Evolutionary conservation across 2,329 filamentous ascomycete species (phyloP), one percentile per base, ranked within the genome.

Genomic region (Nigrograna mackinnonii): DNA sequence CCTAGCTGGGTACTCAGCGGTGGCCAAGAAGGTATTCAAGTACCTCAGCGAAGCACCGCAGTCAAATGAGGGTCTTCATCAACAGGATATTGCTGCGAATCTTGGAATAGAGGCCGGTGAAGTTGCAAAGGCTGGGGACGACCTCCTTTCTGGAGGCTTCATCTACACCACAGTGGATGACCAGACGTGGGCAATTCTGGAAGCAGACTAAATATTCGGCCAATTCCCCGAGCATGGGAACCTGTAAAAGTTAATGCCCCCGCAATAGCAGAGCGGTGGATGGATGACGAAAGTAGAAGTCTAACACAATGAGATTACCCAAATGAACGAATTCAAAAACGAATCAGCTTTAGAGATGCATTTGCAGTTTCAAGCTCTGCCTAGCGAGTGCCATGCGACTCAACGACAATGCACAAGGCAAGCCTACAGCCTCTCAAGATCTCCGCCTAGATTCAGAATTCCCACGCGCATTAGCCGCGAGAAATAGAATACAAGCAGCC

Each of bases 141-240:
- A 97, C 70, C 70, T 99, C 60, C 69, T 90, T 32, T 76, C 76
- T 2, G 72, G 82, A 41, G 89, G 91, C 21, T 64, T 89, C 56
- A 89, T 96, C 52, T 99, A 90, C 72, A 89, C 90, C 20, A 99
- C 95, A 7, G 80, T 95, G 43, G 91, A 97, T 70, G 92, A 97
- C 60, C 80, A 89, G 69, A 97, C 92, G 1, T 97, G 89, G 86
- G 89, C 90, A 32, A 76, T 95, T 50, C 74, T 96, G 47, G 89
- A 95, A 45, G 82, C 56, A 24, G 59, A 66, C 44, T 67, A 54
- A 26, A 17, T n/a, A n/a, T n/a, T n/a, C n/a, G n/a, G n/a, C n/a
- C n/a, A n/a, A n/a, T n/a, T n/a, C n/a, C n/a, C n/a, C n/a, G n/a
- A n/a, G n/a, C n/a, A n/a, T n/a, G n/a, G n/a, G n/a, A n/a, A n/a